Evolutionary conservation across 768 basidiomycete genomes (phyloP).

Genomic region (Boletus reticulatus): DNA sequence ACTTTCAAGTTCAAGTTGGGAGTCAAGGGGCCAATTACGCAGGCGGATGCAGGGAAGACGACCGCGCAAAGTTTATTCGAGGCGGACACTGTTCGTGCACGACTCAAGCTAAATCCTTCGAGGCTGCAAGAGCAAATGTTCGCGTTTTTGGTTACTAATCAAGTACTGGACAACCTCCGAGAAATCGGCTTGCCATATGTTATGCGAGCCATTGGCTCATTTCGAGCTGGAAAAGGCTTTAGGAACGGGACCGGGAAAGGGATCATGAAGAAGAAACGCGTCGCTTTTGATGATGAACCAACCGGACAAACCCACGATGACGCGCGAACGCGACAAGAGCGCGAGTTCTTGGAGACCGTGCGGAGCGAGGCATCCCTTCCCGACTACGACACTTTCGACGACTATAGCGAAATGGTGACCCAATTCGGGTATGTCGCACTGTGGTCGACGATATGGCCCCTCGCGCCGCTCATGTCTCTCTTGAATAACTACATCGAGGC

Average conservation of each 20-base stretch:
- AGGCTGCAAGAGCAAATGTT: conserved; percentile 91
- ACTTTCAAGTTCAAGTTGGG: conserved; percentile 31
- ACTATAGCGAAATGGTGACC: conserved; percentile 96
- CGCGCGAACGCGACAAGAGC: conserved; percentile 54
- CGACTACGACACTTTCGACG: conserved; percentile 76
- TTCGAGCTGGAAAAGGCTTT: conserved; percentile 45
- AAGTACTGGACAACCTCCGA: conserved; percentile 70
- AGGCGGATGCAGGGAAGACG: conserved; percentile 14
- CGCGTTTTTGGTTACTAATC: conserved; percentile 88
- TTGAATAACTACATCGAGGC: conserved; percentile 92
- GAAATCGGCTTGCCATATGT: conserved; percentile 85
- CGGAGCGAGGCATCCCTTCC: conserved; percentile 76
- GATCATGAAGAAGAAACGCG: conserved; percentile 55
- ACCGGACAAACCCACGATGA: conserved; percentile 28
- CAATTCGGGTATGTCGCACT: conserved; percentile 92
- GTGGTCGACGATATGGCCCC: conserved; percentile 94
- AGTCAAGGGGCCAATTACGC: conserved; percentile 3
- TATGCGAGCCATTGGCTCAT: conserved; percentile 53
- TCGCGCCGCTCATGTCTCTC: conserved; percentile 85
- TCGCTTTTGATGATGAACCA: conserved; percentile 67
- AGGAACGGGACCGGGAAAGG: conserved; percentile 22
- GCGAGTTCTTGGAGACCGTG: conserved; percentile 76
- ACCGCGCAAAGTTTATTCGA: conserved; percentile 43
- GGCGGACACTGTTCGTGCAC: conserved; percentile 46
- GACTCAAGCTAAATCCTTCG: conserved; percentile 59